phyloP scores from a whole-genome alignment of 305 asterid species.

The Fraxinus platypoda region DNA sequence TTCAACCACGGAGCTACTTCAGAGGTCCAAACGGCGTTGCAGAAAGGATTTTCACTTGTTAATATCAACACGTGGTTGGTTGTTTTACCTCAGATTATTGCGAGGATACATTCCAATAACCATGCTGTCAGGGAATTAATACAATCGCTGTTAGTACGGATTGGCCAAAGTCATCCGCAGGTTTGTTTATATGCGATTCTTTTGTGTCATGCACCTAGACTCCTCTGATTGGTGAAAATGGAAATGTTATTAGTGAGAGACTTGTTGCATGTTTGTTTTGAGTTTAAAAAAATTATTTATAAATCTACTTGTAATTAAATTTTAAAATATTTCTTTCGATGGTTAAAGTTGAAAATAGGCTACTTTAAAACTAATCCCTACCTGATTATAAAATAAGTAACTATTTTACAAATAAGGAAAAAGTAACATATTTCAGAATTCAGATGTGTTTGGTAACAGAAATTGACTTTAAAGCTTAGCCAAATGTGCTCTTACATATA shows the following conservation, averaged over 20 bases:
- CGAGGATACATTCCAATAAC: conserved; percentile 97
- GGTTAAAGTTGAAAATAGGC: background rate
- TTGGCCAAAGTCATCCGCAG: conserved; percentile 99
- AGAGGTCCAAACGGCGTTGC: conserved; percentile 93
- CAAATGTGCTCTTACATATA: background rate
- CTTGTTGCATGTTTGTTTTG: background rate
- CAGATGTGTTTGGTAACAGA: background rate
- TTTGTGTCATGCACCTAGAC: conserved; percentile 5
- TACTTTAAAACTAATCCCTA: background rate
- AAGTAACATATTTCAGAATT: background rate
- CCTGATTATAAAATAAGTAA: background rate
- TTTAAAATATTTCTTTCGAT: background rate
- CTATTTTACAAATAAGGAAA: background rate
- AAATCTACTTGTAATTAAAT: background rate
- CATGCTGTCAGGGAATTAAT: conserved; percentile 90
- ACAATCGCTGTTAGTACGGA: conserved; percentile 87
- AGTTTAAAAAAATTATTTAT: background rate
- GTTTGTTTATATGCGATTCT: conserved; percentile 36
- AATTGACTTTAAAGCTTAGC: background rate
- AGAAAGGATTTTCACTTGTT: conserved; percentile 90
- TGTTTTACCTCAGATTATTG: conserved; percentile 98
- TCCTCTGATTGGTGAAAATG: background rate
- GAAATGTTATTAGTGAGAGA: background rate
- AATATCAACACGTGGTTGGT: conserved; percentile 99
- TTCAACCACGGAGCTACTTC: conserved; percentile 98